Base-by-base conservation (phyloP, 2,329 filamentous ascomycete genomes). In the Colletotrichum orbiculare region DNA sequence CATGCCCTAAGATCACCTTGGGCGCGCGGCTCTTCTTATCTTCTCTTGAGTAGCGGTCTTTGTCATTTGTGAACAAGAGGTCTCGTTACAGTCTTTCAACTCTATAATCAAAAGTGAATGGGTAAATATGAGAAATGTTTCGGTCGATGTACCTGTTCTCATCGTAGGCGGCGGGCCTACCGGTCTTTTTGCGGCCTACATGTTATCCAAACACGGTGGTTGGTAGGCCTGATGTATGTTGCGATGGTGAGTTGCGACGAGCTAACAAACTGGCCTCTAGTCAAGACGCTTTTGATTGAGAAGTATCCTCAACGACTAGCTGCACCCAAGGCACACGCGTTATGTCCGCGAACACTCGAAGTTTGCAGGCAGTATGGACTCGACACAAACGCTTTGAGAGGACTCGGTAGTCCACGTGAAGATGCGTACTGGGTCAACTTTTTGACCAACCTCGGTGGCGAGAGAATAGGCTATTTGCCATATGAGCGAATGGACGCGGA, bases 161-260 rank as follows among this genome's bases (percentile, higher is more conserved):
- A 75, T 78, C 41, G 68, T 77, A 39, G 75, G 76, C 25, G 77
- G 76, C 5, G 76, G 77, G 2, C 75, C 76, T 25, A 74, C 72
- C 17, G 76, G 77, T n/a, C 69, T 79, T 8, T 66, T 78, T 2
- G 70, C 75, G 5, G 74, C 75, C 4, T 74, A 73, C 56, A 71
- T 79, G 61, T 68, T 78, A 6, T 65, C 58, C 25, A 62, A 50
- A 15, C 64, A 67, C 49, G 60, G 64, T 10, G 64, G 64, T 64
- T 54, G 12, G 60, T 66, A 8, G n/a, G 39, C 38, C 59, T 50
- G 48, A 49, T 43, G 43, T 54, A 11, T 15, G 6, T 38, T 7
- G 11, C 13, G 33, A n/a, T 39, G 10, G 8, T 38, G 8, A 39
- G 34, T 11, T 70, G 71, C 66, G 71, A 73, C 73, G 66, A 56